These are phyloP conservation scores for Neonothopanus nambi DNA, from an alignment of 1,284 basidiomycete genomes.

Conservation along the genomic window DNA sequence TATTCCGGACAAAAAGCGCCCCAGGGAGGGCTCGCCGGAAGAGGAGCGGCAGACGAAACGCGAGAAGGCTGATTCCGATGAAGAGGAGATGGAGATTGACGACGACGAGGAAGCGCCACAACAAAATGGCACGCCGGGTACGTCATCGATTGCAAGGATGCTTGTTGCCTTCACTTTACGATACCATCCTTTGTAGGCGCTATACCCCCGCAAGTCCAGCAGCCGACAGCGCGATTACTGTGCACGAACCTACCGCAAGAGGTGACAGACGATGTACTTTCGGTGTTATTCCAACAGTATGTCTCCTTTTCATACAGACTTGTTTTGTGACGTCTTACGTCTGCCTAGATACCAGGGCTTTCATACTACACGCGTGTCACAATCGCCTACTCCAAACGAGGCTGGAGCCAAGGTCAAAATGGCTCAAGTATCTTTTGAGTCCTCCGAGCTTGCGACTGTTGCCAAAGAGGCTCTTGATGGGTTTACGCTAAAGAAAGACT, in stretches of 20 bases:
- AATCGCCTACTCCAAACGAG: constrained; percentile 63
- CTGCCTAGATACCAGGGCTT: constrained; percentile 71
- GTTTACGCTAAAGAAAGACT: constrained; percentile 79
- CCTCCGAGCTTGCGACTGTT: constrained; percentile 65
- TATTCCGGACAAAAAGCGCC: constrained; percentile 55
- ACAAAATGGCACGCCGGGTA: constrained; percentile 39
- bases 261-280: constrained; percentile 77
- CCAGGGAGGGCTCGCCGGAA: constrained; percentile 58
- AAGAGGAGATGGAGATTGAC: constrained; percentile 81
- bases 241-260: constrained; percentile 82
- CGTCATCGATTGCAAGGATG: constrained; percentile 32
- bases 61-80: constrained; percentile 67
- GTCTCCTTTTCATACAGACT: constrained; percentile 30
- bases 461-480: constrained; percentile 80
- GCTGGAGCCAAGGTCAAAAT: constrained; percentile 66
- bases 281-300: constrained; percentile 86
- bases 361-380: constrained; percentile 65
- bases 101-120: constrained; percentile 65
- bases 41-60: constrained; percentile 62
- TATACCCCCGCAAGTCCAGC: constrained; percentile 53
- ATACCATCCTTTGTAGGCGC: constrained; percentile 28
- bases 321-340: constrained; percentile 9
- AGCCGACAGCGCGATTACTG: constrained; percentile 63
- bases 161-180: constrained; percentile 29
- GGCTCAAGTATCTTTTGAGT: constrained; percentile 77